phyloP scores from a whole-genome alignment of 352 stramenopile genomes.

The Globisporangium recalcitrans region DNA sequence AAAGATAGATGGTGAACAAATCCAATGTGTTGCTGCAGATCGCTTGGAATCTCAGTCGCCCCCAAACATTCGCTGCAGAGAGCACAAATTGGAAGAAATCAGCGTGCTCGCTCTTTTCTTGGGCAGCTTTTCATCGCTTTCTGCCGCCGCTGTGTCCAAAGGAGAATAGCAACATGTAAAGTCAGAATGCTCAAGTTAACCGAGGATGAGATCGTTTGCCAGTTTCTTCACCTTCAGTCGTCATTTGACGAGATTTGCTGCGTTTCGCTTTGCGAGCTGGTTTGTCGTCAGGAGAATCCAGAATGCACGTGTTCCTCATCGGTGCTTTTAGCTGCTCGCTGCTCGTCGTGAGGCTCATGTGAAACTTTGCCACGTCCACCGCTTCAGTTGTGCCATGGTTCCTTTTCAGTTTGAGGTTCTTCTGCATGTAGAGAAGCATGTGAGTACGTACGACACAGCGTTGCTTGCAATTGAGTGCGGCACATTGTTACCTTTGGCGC shows the following conservation, averaged over 20 bases:
- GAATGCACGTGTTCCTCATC: slow-evolving; percentile 6
- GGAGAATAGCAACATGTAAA: background rate
- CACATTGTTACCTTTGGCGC: background rate
- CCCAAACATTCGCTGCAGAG: slow-evolving; percentile 51
- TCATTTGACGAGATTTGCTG: background rate
- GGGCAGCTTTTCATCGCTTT: background rate
- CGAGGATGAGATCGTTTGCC: background rate
- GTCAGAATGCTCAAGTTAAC: background rate
- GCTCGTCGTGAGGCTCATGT: background rate
- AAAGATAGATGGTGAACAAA: background rate
- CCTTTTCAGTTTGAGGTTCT: background rate
- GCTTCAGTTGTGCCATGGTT: background rate
- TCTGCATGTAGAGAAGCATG: background rate
- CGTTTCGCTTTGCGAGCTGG: background rate
- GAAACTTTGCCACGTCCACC: background rate
- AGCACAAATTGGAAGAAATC: slow-evolving; percentile 20
- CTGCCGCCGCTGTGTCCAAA: background rate
- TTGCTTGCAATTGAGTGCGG: no score
- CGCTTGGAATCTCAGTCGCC: background rate
- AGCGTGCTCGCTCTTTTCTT: background rate
- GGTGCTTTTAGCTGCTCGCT: background rate
- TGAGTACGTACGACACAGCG: no score
- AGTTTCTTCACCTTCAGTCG: background rate
- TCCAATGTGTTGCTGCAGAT: background rate
- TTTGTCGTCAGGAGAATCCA: background rate